phyloP scores from a whole-genome alignment of 2,329 filamentous ascomycete genomes.

The Penicillium sclerotigenum region DNA sequence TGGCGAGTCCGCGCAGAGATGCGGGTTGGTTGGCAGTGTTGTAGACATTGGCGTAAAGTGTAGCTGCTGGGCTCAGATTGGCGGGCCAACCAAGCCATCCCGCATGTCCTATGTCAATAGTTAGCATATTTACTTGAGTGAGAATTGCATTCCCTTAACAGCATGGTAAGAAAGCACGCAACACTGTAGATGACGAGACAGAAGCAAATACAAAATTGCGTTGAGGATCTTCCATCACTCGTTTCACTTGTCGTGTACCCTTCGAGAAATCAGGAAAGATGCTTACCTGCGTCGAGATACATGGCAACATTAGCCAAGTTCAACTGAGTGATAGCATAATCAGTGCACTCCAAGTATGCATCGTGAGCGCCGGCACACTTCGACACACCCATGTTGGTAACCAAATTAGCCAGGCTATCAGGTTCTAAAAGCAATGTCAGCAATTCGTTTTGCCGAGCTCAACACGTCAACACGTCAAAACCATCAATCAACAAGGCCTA shows the following conservation, averaged over 20 bases:
- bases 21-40: constrained; percentile 47
- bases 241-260: not conserved
- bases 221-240: not conserved
- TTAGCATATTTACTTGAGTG: not conserved
- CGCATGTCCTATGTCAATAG: constrained; percentile 45
- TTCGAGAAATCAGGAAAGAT: not conserved
- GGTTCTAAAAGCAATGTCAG: constrained; percentile 51
- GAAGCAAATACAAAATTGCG: too few relatives aligned
- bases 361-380: constrained; percentile 55
- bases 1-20: constrained; percentile 52
- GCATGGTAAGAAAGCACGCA: not conserved
- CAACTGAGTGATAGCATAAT: constrained; percentile 56
- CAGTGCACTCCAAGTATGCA: constrained; percentile 55
- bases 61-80: constrained; percentile 54
- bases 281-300: constrained; percentile 59
- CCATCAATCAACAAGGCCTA: not conserved
- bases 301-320: constrained; percentile 61
- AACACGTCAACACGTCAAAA: not conserved
- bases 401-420: constrained; percentile 61
- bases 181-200: not conserved
- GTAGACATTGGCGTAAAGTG: constrained; percentile 49
- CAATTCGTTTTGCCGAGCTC: constrained; percentile 11
- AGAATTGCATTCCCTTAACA: not conserved
- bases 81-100: constrained; percentile 64
- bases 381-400: constrained; percentile 56